These are phyloP conservation scores for Pichia sp. DNA, from an alignment of 1,139 yeast genomes.

Conservation along the genomic window DNA sequence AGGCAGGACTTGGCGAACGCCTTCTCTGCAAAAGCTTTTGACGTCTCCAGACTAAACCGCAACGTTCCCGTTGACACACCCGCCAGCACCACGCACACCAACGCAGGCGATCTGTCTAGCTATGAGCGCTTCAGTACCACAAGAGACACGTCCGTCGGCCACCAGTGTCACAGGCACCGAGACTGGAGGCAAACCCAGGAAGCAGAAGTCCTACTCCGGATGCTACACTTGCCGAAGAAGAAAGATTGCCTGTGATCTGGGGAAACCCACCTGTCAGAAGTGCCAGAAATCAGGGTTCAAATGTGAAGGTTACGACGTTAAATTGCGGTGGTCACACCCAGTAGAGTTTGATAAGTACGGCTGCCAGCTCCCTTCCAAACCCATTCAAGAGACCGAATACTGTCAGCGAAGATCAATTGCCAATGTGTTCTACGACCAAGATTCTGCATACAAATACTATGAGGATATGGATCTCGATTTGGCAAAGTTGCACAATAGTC, in stretches of 20 bases:
- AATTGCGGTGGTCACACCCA: slow-evolving; percentile 60
- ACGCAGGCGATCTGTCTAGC: not conserved
- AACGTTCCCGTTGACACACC: too few relatives aligned
- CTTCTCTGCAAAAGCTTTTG: not conserved
- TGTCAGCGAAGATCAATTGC: slow-evolving; percentile 70
- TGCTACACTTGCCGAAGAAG: slow-evolving; percentile 59
- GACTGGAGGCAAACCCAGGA: slow-evolving; percentile 5
- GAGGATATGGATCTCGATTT: slow-evolving; percentile 78
- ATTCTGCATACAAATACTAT: slow-evolving; percentile 57
- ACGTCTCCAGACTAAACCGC: too few relatives aligned
- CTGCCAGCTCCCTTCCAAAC: slow-evolving; percentile 26
- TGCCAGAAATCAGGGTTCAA: slow-evolving; percentile 49
- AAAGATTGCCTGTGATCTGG: slow-evolving; percentile 53
- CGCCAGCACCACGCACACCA: too few relatives aligned
- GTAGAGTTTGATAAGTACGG: slow-evolving; percentile 29
- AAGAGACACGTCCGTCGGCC: not conserved
- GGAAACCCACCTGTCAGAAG: slow-evolving; percentile 44
- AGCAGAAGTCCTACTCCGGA: slow-evolving; percentile 36
- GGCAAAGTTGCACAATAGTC: slow-evolving; percentile 47
- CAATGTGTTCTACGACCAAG: slow-evolving; percentile 60
- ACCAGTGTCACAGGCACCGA: not conserved
- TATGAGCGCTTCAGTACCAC: not conserved
- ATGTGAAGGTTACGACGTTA: slow-evolving; percentile 81
- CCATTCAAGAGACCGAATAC: slow-evolving; percentile 35
- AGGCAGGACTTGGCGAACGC: not conserved